Percentiles rank a stretch among this genome's conserved stretches.
Conservation (phyloP, 306 rosid species). For the Prunus campanulata region DNA sequence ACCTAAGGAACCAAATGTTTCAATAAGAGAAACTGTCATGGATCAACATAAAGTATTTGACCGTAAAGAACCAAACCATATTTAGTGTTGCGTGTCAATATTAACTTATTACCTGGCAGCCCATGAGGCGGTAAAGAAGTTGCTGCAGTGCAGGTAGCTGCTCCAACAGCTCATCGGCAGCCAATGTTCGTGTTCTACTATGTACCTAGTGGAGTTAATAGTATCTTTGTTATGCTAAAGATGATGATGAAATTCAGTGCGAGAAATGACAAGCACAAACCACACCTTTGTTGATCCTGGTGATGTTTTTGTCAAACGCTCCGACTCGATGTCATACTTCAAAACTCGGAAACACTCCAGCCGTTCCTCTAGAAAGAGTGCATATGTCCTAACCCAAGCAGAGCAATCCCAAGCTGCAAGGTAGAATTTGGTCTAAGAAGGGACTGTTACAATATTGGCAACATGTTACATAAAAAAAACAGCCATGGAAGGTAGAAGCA, state of each 20-base stretch:
- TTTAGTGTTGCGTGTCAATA: background rate
- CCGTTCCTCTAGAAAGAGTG: conserved; percentile 78
- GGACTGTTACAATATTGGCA: conserved; percentile 6
- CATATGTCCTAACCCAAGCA: conserved; percentile 87
- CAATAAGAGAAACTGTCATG: background rate
- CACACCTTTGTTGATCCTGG: conserved; percentile 49
- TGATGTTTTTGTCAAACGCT: conserved; percentile 57
- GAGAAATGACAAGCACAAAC: background rate
- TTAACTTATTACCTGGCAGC: conserved; percentile 62
- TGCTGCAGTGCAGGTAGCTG: conserved; percentile 89
- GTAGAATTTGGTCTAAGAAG: conserved; percentile 28
- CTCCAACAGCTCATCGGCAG: conserved; percentile 59
- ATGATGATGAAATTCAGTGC: background rate
- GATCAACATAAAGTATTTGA: background rate
- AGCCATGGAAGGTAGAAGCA: conserved; percentile 3
- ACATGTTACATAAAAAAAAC: background rate
- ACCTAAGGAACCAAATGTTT: conserved; percentile 5
- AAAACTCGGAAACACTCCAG: conserved; percentile 75
- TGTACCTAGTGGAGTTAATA: conserved; percentile 45
- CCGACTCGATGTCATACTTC: conserved; percentile 76
- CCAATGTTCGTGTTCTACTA: conserved; percentile 57
- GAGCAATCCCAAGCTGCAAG: conserved; percentile 98
- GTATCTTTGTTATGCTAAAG: conserved; percentile 20
- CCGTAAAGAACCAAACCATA: background rate
- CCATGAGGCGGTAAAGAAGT: conserved; percentile 72